These are phyloP conservation scores for Xerocomellus amylosporus DNA, from an alignment of 768 basidiomycete genomes.

Conservation along the genomic window DNA sequence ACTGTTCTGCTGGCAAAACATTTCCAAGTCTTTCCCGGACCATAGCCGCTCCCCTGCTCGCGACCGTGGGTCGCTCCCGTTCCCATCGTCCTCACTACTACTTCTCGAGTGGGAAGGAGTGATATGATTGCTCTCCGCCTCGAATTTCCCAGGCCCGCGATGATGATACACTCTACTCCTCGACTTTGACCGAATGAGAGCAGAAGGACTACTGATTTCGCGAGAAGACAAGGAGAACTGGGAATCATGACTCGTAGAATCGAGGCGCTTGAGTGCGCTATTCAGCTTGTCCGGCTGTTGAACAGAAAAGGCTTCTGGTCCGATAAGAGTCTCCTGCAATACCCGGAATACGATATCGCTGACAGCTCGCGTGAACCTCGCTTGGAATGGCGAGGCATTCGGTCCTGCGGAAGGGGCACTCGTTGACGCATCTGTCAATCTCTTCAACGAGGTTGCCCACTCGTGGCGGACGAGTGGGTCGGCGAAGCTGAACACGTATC, in stretches of 20 bases:
- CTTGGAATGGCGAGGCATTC: constrained; percentile 37
- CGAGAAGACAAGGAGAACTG: constrained; percentile 27
- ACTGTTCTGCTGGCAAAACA: constrained; percentile 88
- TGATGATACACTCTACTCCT: constrained; percentile 67
- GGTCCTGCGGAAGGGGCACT: constrained; percentile 25
- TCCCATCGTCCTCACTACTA: constrained; percentile 32
- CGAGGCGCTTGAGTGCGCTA: constrained; percentile 36
- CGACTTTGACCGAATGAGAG: constrained; percentile 63
- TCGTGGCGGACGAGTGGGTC: constrained; percentile 73
- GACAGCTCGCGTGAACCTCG: constrained; percentile 58
- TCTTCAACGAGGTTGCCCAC: constrained; percentile 67
- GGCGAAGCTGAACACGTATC: constrained; percentile 94
- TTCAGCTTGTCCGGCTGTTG: constrained; percentile 30
- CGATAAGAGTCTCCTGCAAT: constrained; percentile 79
- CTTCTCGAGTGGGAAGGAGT: constrained; percentile 26
- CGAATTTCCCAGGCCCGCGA: constrained; percentile 61
- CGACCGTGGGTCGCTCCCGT: constrained; percentile 31
- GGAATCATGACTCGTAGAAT: constrained; percentile 17
- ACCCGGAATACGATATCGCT: constrained; percentile 78
- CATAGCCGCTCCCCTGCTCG: constrained; percentile 53
- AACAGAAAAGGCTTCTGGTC: constrained; percentile 27
- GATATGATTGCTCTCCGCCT: constrained; percentile 45
- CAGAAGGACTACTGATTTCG: constrained; percentile 23
- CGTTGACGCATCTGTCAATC: constrained; percentile 56
- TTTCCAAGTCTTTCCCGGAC: constrained; percentile 81